Base-by-base conservation (phyloP, 192 early-diverging fungal genomes). In the Umbelopsis sp. region DNA sequence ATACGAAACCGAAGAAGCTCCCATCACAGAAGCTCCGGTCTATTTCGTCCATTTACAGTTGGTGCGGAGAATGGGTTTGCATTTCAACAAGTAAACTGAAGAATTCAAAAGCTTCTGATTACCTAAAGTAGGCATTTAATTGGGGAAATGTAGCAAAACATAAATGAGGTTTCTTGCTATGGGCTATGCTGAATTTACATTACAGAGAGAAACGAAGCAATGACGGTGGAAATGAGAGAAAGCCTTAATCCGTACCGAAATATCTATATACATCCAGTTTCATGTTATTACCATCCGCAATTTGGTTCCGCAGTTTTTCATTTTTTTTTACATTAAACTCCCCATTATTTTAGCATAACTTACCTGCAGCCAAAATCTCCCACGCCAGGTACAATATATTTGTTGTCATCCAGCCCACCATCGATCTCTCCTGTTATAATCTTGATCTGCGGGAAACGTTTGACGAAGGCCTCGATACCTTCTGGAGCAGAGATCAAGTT, bases 281-380 rank as follows among this genome's bases (percentile, higher is more conserved):
- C 38, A 41, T 41, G 38, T 41, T 41, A 41, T 41, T 41, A 41
- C 38, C 38, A 41, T 41, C 38, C 38, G 38, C 38, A 41, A 41
- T 41, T 41, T 41, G 38, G 4, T 41, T 41, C 38, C 38, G 38
- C 38, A 41, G 8, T 8, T 11, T 41, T 41, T 41, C 31, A 32
- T 31, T 62, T 26, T 11, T 32, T 34, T 34, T 26, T 26, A 24
- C 31, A 81, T 62, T 17, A 20, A 29, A 34, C 17, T 34, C 31
- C 26, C 31, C 32, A 12, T 62, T 2, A 5, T 0, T 62, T 36
- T 4, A 20, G 7, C 9, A 56, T 34, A n/a, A 29, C 31, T 34
- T 94, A 96, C 75, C 93, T 86, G 84, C 93, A 94, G 69, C 95
- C 95, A 78, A 96, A 98, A 81, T 96, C 95, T 45, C 96, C 95